Percentiles rank a stretch among this genome's conserved stretches.
These are phyloP conservation scores for Ciborinia camelliae DNA, from an alignment of 2,329 filamentous ascomycete species.

Conservation along the genomic window DNA sequence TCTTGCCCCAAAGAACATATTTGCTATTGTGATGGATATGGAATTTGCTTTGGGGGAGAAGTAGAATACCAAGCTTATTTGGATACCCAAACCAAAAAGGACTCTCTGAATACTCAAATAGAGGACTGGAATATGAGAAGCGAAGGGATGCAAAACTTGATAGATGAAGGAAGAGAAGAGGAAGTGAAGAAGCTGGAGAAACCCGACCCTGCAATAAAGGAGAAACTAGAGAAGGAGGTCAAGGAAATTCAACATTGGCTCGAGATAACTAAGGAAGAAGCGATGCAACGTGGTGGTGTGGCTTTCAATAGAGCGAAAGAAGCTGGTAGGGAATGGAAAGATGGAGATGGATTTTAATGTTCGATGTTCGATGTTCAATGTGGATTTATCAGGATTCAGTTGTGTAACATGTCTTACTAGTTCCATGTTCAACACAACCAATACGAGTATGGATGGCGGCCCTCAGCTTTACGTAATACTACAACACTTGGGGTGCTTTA, in stretches of 20 bases:
- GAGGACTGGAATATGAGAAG: constrained; percentile 1
- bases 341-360: constrained; percentile 25
- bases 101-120: neutral
- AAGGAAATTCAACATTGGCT: constrained; percentile 24
- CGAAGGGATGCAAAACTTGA: neutral
- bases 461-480: neutral
- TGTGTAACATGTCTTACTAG: neutral
- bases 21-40: constrained; percentile 37
- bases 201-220: constrained; percentile 21
- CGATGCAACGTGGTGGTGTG: constrained; percentile 28
- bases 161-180: constrained; percentile 1
- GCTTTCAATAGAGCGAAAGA: constrained; percentile 28
- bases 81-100: constrained; percentile 3
- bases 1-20: constrained; percentile 32
- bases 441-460: neutral
- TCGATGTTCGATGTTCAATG: no score
- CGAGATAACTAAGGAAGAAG: constrained; percentile 20
- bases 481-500: neutral
- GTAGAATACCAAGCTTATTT: constrained; percentile 25
- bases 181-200: neutral
- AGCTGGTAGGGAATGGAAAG: constrained; percentile 27
- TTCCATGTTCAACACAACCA: neutral
- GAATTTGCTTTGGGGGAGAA: constrained; percentile 35
- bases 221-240: constrained; percentile 24
- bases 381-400: neutral